phyloP scores from a whole-genome alignment of 805 yeast species.

The Kluyveromyces starmeri region DNA sequence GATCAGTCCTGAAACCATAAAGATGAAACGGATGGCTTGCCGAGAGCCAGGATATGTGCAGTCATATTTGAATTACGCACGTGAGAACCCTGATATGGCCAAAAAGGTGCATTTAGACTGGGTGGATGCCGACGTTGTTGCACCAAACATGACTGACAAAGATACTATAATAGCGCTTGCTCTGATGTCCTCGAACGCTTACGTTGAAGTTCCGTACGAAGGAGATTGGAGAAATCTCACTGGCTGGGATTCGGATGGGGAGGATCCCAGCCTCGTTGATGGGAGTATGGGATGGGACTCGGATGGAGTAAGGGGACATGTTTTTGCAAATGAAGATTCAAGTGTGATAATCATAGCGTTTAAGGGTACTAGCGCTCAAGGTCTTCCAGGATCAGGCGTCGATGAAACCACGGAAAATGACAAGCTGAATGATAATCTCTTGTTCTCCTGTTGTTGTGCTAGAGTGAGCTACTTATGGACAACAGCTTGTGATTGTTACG shows the following conservation, averaged over 20 bases:
- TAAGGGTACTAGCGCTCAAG: constrained; percentile 89
- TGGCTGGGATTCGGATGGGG: constrained; percentile 33
- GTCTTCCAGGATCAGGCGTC: constrained; percentile 62
- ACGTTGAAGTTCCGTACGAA: constrained; percentile 63
- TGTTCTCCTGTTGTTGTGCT: constrained; percentile 95
- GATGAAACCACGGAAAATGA: constrained; percentile 77
- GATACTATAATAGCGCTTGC: constrained; percentile 71
- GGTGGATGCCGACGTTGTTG: constrained; percentile 42
- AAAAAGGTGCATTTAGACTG: constrained; percentile 48
- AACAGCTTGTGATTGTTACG: constrained; percentile 91
- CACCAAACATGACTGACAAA: constrained; percentile 72
- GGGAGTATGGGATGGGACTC: constrained; percentile 86
- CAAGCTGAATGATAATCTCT: constrained; percentile 74
- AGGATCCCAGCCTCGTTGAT: constrained; percentile 34
- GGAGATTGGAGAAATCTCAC: constrained; percentile 86
- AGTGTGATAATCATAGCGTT: constrained; percentile 63
- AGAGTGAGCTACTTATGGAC: constrained; percentile 86
- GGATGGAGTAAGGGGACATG: constrained; percentile 83
- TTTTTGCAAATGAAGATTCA: constrained; percentile 58
- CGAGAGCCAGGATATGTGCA: constrained; percentile 57
- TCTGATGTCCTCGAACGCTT: constrained; percentile 83
- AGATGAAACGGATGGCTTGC: constrained; percentile 33
- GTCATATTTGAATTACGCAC: constrained; percentile 52
- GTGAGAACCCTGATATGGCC: constrained; percentile 26
- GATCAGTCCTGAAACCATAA: constrained; percentile 9